Percentiles rank a stretch among this genome's conserved stretches.
Conservation (phyloP, 345 rosid species). For the Toxicodendron radicans region DNA sequence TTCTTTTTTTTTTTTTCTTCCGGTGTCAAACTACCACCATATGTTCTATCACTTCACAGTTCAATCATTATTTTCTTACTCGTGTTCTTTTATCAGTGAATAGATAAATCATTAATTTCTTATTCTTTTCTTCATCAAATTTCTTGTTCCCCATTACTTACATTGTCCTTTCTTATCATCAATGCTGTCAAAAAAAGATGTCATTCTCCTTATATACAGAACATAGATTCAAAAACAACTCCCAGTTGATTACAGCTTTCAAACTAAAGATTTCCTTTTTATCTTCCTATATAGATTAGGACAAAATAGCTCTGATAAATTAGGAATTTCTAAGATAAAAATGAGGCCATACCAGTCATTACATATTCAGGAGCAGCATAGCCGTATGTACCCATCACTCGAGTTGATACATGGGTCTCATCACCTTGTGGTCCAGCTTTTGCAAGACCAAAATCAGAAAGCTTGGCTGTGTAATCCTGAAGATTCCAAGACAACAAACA, state of each 20-base stretch:
- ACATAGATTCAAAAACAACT: neutral
- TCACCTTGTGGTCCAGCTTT: slow-evolving; percentile 99
- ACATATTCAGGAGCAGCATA: slow-evolving; percentile 98
- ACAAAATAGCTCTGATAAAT: neutral
- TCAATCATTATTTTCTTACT: neutral
- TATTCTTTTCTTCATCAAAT: neutral
- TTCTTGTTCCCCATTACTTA: neutral
- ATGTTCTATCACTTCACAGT: neutral
- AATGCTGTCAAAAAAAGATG: neutral
- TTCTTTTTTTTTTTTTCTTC: no score
- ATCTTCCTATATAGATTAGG: neutral
- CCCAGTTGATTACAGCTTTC: neutral
- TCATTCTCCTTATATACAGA: neutral
- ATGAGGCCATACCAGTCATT: slow-evolving; percentile 76
- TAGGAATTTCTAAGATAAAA: slow-evolving; percentile 1
- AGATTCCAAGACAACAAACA: slow-evolving; percentile 25
- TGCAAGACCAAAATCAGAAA: slow-evolving; percentile 97
- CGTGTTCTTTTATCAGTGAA: no score
- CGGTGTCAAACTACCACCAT: neutral
- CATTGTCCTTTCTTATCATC: neutral
- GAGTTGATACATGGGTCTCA: slow-evolving; percentile 93
- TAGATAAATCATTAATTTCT: neutral
- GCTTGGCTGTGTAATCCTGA: slow-evolving; percentile 95
- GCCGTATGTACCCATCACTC: slow-evolving; percentile 98
- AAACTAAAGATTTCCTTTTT: neutral